Evolutionary conservation across 345 rosid species (phyloP).

Genomic region (Rhizophora apiculata): DNA sequence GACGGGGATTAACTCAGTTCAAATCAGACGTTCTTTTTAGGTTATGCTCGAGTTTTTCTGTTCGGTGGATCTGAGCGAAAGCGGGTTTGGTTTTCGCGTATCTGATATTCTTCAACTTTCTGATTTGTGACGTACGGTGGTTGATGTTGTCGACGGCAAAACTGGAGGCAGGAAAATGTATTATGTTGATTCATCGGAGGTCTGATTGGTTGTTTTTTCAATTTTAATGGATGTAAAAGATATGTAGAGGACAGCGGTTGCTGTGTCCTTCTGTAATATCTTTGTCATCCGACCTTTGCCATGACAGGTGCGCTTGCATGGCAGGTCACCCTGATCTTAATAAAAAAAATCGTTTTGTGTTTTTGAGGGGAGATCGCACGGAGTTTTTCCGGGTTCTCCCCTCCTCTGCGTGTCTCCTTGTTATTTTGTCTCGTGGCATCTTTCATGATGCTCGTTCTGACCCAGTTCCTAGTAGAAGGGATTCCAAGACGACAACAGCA

Average conservation of each 20-base stretch:
- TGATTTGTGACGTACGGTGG: too few species aligned
- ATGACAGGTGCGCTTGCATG: conserved; percentile 95
- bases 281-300: conserved; percentile 87
- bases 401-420: conserved; percentile 22
- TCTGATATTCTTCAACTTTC: too few species aligned
- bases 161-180: too few species aligned
- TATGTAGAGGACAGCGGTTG: conserved; percentile 36
- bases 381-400: conserved; percentile 77
- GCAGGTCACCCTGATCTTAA: conserved; percentile 61
- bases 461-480: background rate
- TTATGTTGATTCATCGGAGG: background rate
- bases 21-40: too few species aligned
- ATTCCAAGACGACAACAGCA: too few species aligned
- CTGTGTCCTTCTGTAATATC: conserved; percentile 43
- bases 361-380: conserved; percentile 85
- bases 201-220: background rate
- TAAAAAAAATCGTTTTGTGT: conserved; percentile 39
- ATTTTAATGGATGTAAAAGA: conserved; percentile 40
- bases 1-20: too few species aligned
- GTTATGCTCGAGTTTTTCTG: fast-evolving
- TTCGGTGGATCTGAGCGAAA: too few species aligned
- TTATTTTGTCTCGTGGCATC: background rate
- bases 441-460: background rate
- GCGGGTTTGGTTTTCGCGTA: too few species aligned
- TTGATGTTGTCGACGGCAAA: too few species aligned